Percentiles rank a stretch among this genome's conserved stretches.
phyloP scores from a whole-genome alignment of 257 asterid species.

The Gentiana dahurica region DNA sequence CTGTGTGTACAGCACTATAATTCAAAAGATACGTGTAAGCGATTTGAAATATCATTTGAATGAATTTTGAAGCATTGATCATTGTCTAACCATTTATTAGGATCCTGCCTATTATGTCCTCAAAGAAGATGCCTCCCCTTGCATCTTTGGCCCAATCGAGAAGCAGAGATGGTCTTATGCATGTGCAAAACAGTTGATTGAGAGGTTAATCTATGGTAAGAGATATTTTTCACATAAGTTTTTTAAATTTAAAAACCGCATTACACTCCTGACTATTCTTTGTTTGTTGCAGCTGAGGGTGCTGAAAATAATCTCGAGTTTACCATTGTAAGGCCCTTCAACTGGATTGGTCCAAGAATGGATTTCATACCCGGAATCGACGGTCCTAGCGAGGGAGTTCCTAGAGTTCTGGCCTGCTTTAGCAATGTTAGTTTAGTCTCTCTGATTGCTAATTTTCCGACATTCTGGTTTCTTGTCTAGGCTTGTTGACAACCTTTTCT shows the following conservation, averaged over 20 bases:
- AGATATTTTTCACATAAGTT: constrained; percentile 5
- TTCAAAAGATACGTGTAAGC: too few species aligned
- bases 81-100: constrained; percentile 27
- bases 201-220: constrained; percentile 87
- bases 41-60: too few species aligned
- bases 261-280: neutral
- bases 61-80: too few species aligned
- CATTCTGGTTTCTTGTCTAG: constrained; percentile 10
- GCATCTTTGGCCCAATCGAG: constrained; percentile 88
- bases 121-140: constrained; percentile 74
- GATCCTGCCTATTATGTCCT: constrained; percentile 74
- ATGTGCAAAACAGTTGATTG: constrained; percentile 84
- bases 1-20: too few species aligned
- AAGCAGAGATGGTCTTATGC: constrained; percentile 98
- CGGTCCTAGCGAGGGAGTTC: constrained; percentile 96
- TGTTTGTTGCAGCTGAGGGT: constrained; percentile 63
- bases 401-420: constrained; percentile 95
- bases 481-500: constrained; percentile 5
- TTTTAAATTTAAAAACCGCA: neutral
- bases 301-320: constrained; percentile 89
- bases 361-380: constrained; percentile 91
- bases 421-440: constrained; percentile 53
- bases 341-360: constrained; percentile 98
- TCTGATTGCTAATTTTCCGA: constrained; percentile 3
- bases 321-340: constrained; percentile 89